These are phyloP conservation scores for Salvia splendens DNA, from an alignment of 257 asterid species.

Conservation along the genomic window DNA sequence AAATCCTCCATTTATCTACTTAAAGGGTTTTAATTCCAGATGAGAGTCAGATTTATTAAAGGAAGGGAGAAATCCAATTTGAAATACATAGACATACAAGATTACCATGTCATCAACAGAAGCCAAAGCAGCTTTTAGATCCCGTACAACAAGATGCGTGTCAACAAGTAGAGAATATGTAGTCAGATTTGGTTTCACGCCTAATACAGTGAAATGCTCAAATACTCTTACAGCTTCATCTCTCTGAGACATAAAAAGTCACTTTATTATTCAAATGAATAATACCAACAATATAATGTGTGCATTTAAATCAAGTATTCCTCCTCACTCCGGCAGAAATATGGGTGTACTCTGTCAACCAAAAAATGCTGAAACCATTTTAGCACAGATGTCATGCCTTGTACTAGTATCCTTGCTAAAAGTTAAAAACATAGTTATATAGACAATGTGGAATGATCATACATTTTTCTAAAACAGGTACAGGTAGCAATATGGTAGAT, in stretches of 20 bases:
- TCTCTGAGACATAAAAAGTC: slow-evolving; percentile 54
- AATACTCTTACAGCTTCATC: slow-evolving; percentile 87
- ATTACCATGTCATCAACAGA: slow-evolving; percentile 75
- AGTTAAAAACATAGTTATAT: not conserved
- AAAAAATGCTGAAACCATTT: not conserved
- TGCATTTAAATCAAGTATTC: not conserved
- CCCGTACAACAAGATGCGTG: slow-evolving; percentile 74
- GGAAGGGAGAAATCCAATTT: not conserved
- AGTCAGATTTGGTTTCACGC: slow-evolving; percentile 70
- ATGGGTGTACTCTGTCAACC: not conserved
- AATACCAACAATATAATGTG: not conserved
- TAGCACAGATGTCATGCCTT: slow-evolving; percentile 6
- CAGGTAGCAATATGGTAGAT: no score
- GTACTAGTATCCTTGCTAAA: slow-evolving; percentile 7
- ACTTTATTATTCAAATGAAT: not conserved
- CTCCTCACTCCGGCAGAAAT: not conserved
- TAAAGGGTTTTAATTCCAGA: slow-evolving; percentile 31
- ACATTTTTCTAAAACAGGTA: not conserved
- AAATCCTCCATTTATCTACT: slow-evolving; percentile 64
- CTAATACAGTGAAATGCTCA: slow-evolving; percentile 67
- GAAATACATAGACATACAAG: not conserved
- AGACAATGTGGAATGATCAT: slow-evolving; percentile 11
- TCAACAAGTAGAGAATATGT: slow-evolving; percentile 76
- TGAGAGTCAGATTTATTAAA: not conserved
- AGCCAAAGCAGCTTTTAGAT: slow-evolving; percentile 69